phyloP scores from a whole-genome alignment of 2,329 filamentous ascomycete genomes.

The Pseudocercospora vitis region DNA sequence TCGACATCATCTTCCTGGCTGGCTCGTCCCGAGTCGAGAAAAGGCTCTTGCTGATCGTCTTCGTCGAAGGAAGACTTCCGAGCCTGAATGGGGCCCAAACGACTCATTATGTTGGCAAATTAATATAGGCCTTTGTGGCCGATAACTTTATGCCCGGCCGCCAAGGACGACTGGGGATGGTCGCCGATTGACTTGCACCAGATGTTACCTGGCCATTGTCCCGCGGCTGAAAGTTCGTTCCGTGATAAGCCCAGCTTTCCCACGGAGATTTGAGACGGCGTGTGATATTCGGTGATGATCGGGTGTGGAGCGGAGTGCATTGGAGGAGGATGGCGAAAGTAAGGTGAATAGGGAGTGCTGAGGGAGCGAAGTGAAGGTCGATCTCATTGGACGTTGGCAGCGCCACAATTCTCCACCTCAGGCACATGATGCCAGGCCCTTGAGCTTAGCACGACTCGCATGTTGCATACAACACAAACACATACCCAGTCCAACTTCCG shows the following conservation, averaged over 20 bases:
- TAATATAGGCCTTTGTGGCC: constrained; percentile 1
- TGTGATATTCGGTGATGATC: constrained; percentile 1
- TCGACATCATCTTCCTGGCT: constrained; percentile 25
- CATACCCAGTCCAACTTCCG: background rate
- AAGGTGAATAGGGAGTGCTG: too few relatives aligned
- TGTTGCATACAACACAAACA: background rate
- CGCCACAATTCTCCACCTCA: background rate
- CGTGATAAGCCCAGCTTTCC: background rate
- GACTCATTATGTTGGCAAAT: constrained; percentile 21
- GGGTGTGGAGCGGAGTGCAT: constrained; percentile 2
- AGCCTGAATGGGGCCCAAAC: constrained; percentile 15
- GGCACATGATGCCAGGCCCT: background rate
- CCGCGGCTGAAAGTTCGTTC: background rate
- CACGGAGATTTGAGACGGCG: background rate
- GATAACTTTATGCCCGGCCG: background rate
- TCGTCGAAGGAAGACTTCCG: constrained; percentile 17
- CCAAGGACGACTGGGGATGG: background rate
- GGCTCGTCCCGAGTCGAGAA: constrained; percentile 24
- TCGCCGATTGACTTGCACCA: background rate
- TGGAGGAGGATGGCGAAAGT: too few relatives aligned
- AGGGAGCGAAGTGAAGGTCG: background rate
- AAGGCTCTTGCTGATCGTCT: constrained; percentile 26
- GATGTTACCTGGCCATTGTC: background rate
- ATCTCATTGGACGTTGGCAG: background rate
- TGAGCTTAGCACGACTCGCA: background rate